Evolutionary conservation across 371 early-diverging fungal species (phyloP).

Genomic region (Conidiobolus coronatus): DNA sequence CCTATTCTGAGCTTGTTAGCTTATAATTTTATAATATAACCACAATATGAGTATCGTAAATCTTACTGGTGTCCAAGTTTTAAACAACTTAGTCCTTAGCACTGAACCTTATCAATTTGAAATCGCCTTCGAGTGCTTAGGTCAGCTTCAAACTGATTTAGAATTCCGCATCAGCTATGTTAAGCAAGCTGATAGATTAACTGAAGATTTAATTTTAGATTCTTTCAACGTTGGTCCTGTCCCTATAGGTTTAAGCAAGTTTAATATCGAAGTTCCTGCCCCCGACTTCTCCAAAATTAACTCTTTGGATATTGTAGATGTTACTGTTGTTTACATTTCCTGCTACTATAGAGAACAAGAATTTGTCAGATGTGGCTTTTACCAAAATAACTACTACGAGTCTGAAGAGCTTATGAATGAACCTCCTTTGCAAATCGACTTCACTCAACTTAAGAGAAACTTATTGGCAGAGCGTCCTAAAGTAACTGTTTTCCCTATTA

Average conservation of each 20-base stretch:
- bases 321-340: conserved; percentile 72
- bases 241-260: conserved; percentile 89
- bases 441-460: conserved; percentile 52
- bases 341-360: conserved; percentile 72
- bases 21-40: neutral
- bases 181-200: conserved; percentile 56
- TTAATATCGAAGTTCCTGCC: conserved; percentile 62
- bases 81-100: conserved; percentile 64
- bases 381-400: conserved; percentile 81
- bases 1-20: too few species aligned
- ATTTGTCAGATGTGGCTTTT: conserved; percentile 91
- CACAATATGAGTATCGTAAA: conserved; percentile 56
- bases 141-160: conserved; percentile 71
- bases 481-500: conserved; percentile 64
- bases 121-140: conserved; percentile 89
- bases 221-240: conserved; percentile 89
- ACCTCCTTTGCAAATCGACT: conserved; percentile 31
- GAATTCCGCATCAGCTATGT: conserved; percentile 94
- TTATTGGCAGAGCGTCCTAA: conserved; percentile 86
- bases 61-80: conserved; percentile 60
- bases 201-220: conserved; percentile 83
- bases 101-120: conserved; percentile 67
- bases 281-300: conserved; percentile 51
- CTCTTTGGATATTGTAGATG: conserved; percentile 54
- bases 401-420: conserved; percentile 40